These are phyloP conservation scores for Ogataea hybrid DNA, from an alignment of 1,139 yeast species.

Conservation along the genomic window DNA sequence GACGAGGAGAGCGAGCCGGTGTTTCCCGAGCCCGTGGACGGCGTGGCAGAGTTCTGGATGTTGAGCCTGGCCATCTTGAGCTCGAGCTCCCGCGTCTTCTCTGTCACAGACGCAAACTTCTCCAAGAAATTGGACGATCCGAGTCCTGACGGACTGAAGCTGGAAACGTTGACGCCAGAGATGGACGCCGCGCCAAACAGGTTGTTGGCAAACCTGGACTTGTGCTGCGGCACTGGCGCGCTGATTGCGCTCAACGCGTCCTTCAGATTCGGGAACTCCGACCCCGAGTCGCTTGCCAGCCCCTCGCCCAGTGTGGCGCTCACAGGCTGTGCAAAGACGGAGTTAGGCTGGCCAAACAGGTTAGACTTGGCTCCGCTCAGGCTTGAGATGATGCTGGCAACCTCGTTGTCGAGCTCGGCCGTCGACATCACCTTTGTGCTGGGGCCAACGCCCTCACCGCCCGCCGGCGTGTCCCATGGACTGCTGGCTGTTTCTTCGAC, in stretches of 20 bases:
- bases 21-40: constrained; percentile 12
- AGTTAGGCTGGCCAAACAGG: constrained; percentile 24
- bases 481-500: constrained; percentile 28
- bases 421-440: constrained; percentile 12
- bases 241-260: constrained; percentile 34
- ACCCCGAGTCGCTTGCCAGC: constrained; percentile 29
- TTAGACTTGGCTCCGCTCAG: constrained; percentile 31
- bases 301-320: constrained; percentile 25
- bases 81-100: constrained; percentile 76
- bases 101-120: constrained; percentile 73
- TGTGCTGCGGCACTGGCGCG: constrained; percentile 29
- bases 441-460: constrained; percentile 18
- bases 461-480: constrained; percentile 30
- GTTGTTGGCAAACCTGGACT: constrained; percentile 32
- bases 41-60: constrained; percentile 24
- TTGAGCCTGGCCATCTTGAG: constrained; percentile 37
- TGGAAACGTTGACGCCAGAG: constrained; percentile 40
- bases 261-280: constrained; percentile 28
- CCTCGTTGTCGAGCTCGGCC: constrained; percentile 40
- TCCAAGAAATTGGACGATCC: constrained; percentile 47
- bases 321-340: constrained; percentile 37
- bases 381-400: constrained; percentile 44
- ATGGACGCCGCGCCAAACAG: constrained; percentile 60
- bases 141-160: constrained; percentile 17
- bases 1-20: constrained; percentile 12